phyloP scores from a whole-genome alignment of 345 rosid genomes.

The Euphorbia peplus region DNA sequence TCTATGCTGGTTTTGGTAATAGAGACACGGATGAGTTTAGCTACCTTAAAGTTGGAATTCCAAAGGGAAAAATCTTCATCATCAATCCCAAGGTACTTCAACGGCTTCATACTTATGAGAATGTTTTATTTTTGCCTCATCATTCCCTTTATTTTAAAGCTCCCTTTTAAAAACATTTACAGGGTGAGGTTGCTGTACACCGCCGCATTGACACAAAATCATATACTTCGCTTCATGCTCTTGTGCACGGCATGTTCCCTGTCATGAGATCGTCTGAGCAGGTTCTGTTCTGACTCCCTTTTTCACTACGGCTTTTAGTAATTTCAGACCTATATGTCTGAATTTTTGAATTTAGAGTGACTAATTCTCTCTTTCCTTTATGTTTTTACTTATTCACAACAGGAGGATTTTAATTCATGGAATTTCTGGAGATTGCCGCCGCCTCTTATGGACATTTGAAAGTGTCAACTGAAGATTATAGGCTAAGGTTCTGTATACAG shows the following conservation, averaged over 20 bases:
- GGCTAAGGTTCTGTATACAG: background rate
- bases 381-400: conserved; percentile 17
- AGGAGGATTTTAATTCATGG: conserved; percentile 95
- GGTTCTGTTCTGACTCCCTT: conserved; percentile 38
- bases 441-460: conserved; percentile 43
- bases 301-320: background rate
- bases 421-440: conserved; percentile 90
- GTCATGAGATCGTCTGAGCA: conserved; percentile 52
- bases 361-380: conserved; percentile 13
- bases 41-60: conserved; percentile 96
- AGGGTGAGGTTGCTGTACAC: conserved; percentile 92
- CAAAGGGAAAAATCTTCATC: conserved; percentile 85
- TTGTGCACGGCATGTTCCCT: conserved; percentile 92
- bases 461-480: conserved; percentile 8
- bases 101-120: conserved; percentile 4
- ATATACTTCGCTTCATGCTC: conserved; percentile 70
- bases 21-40: conserved; percentile 96
- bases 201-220: conserved; percentile 80
- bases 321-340: background rate
- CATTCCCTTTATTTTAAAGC: background rate
- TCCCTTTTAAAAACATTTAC: conserved; percentile 30
- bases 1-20: conserved; percentile 99
- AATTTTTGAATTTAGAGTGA: conserved; percentile 3
- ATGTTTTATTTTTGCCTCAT: background rate
- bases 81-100: conserved; percentile 87